Evolutionary conservation across 257 asterid genomes (phyloP), one percentile per base, ranked within the genome.

Genomic region (Mentha longifolia): DNA sequence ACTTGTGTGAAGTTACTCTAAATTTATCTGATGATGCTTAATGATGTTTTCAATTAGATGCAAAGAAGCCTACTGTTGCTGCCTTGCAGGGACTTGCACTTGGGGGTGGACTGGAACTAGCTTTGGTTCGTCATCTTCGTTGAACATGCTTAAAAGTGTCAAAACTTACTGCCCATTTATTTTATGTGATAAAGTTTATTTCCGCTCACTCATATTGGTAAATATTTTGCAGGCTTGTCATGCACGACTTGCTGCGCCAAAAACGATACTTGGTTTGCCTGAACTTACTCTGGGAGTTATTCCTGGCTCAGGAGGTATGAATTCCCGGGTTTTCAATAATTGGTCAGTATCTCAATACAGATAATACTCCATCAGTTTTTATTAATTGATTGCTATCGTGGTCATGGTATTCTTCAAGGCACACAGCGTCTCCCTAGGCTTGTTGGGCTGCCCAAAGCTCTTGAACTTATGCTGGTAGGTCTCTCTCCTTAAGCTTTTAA

Each of bases 391-490:
- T 58, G 22, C 64, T 59, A 16, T 60, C 37, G 70, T 74, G 55
- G 14, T 58, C 47, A 57, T 76, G 64, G 42, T 80, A 41, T 71
- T 69, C 70, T 68, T 76, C 60, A 72, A 95, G 99, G 99, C 51
- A 95, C 99, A 60, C 98, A 92, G 70, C 96, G 93, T 72, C 97
- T 95, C 76, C 99, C 99, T 33, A 87, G 98, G 87, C 94, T 95
- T 28, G 80, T 89, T 58, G 99, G 99, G 69, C 81, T 95, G 79
- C 82, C 92, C 46, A 89, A 92, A 80, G 96, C 98, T 67, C 76
- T 95, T 80, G 96, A 86, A 28, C 82, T 88, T 66, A 87, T 95
- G 87, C 86, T 95, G 99, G 99, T 95, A 86, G 68, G 89, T 76
- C 61, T 78, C 69, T 67, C 72, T 51, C 11, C 71, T 31, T 14